Conservation (phyloP, 345 rosid species). For the Isatis tinctoria region DNA sequence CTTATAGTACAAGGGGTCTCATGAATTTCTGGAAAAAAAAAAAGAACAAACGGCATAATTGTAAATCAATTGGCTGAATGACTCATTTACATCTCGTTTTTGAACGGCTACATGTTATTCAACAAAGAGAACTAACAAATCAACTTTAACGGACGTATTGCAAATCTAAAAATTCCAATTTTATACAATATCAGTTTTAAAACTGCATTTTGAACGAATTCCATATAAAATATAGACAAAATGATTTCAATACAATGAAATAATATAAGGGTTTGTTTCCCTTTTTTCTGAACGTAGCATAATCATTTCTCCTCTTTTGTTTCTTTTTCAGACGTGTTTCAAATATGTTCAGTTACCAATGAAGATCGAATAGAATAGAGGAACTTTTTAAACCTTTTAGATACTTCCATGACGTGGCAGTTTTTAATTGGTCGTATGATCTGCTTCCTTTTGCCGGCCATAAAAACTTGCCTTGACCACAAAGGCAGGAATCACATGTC, state of each 20-base stretch:
- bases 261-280: not conserved
- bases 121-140: constrained; percentile 8
- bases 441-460: constrained; percentile 33
- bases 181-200: not conserved
- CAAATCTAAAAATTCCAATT: not conserved
- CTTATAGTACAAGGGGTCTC: not conserved
- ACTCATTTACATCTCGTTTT: not conserved
- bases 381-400: constrained; percentile 2
- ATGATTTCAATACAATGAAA: constrained; percentile 7
- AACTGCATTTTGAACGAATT: not conserved
- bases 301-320: not conserved
- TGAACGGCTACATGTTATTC: not conserved
- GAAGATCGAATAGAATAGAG: constrained; percentile 16
- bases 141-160: constrained; percentile 5
- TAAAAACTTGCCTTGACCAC: constrained; percentile 24
- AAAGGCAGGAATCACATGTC: constrained; percentile 12
- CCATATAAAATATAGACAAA: not conserved
- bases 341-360: constrained; percentile 28
- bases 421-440: not conserved
- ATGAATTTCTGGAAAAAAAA: not conserved
- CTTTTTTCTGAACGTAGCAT: not conserved
- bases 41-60: too few species aligned
- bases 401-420: constrained; percentile 13
- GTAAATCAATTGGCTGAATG: too few species aligned
- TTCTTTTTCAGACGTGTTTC: constrained; percentile 1